Conservation (phyloP, 179 eudicot species). For the Gypsophila paniculata region DNA sequence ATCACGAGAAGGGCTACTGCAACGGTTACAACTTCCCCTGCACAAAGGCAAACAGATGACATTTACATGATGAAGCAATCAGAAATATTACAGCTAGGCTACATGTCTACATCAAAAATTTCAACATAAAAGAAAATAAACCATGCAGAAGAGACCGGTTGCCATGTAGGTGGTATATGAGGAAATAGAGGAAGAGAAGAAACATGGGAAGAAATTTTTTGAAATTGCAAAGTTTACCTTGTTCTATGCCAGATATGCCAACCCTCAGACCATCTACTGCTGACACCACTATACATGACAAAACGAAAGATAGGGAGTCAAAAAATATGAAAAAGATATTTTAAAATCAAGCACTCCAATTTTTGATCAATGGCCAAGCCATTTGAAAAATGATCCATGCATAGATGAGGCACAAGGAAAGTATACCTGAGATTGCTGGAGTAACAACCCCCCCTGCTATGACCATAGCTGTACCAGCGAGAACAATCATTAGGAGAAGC, state of each 20-base stretch:
- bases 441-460: conserved; percentile 94
- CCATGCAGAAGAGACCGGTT: not conserved
- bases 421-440: conserved; percentile 94
- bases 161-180: not conserved
- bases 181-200: not conserved
- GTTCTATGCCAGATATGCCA: conserved; percentile 62
- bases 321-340: not conserved
- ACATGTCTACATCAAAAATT: not conserved
- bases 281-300: conserved; percentile 63
- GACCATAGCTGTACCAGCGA: conserved; percentile 98
- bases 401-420: conserved; percentile 9
- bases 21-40: conserved; percentile 86
- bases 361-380: not conserved
- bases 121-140: conserved; percentile 1
- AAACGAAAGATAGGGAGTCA: conserved; percentile 15
- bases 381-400: not conserved
- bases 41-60: conserved; percentile 26
- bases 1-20: conserved; percentile 79
- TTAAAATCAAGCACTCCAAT: not conserved
- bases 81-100: not conserved
- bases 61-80: conserved; percentile 9
- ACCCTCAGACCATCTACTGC: conserved; percentile 90
- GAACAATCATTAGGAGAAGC: conserved; percentile 76
- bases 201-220: not conserved
- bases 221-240: conserved; percentile 44